Percentiles rank a stretch among this genome's conserved stretches.
Conservation (phyloP, 2,329 filamentous ascomycete species). For the Aspergillus sp. region DNA sequence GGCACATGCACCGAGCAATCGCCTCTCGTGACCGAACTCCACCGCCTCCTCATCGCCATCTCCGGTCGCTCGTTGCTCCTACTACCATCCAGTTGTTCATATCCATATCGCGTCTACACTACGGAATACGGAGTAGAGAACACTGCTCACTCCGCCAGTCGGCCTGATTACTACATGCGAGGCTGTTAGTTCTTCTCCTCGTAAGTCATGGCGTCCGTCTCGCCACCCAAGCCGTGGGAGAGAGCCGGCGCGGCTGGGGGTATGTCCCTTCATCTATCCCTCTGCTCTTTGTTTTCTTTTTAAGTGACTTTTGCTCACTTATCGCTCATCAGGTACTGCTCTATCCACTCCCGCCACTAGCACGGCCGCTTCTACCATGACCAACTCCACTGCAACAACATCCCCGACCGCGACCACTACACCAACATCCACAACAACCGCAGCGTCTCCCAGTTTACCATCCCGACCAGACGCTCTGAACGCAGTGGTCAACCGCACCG, state of each 20-base stretch:
- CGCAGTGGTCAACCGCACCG: conserved; percentile 78
- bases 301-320: conserved; percentile 3
- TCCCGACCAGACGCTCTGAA: conserved; percentile 72
- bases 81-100: conserved; percentile 2
- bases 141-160: conserved; percentile 7
- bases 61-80: not conserved
- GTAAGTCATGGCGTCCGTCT: conserved; percentile 52
- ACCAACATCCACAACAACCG: conserved; percentile 35
- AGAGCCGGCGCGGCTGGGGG: conserved; percentile 58
- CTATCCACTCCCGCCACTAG: conserved; percentile 19
- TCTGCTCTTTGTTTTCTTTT: not conserved
- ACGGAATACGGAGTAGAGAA: not conserved
- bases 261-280: conserved; percentile 32
- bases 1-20: conserved; percentile 13
- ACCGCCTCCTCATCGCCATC: conserved; percentile 5
- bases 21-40: conserved; percentile 11
- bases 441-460: conserved; percentile 63
- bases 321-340: conserved; percentile 15
- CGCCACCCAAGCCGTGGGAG: conserved; percentile 98
- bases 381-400: conserved; percentile 22
- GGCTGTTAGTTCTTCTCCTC: conserved; percentile 17
- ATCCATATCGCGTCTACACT: conserved; percentile 16
- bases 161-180: conserved; percentile 21
- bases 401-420: conserved; percentile 27
- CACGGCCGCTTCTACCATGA: conserved; percentile 25